phyloP scores from a whole-genome alignment of 2,329 filamentous ascomycete species.

The Seiridium cupressi region DNA sequence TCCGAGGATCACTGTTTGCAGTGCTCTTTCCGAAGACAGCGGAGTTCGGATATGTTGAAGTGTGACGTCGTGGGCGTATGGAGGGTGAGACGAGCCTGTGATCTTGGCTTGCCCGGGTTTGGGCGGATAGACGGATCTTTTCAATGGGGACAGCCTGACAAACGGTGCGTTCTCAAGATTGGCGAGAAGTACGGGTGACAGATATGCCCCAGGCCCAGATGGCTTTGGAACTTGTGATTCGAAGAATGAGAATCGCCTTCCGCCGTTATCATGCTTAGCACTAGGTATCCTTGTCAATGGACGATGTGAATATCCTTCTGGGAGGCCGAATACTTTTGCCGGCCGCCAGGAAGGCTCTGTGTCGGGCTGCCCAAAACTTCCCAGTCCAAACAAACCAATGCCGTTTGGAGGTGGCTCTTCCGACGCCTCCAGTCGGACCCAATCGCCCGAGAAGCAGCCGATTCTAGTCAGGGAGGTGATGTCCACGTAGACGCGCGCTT shows the following conservation, averaged over 20 bases:
- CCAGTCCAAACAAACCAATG: slow-evolving; percentile 65
- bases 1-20: slow-evolving; percentile 83
- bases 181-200: slow-evolving; percentile 82
- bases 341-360: slow-evolving; percentile 72
- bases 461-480: slow-evolving; percentile 82
- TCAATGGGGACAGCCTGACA: slow-evolving; percentile 73
- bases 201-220: slow-evolving; percentile 62
- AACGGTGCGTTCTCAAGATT: slow-evolving; percentile 81
- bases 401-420: slow-evolving; percentile 70
- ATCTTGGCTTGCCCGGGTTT: slow-evolving; percentile 56
- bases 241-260: slow-evolving; percentile 59
- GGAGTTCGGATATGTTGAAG: slow-evolving; percentile 88
- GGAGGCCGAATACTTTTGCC: slow-evolving; percentile 84
- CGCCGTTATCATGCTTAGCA: slow-evolving; percentile 45
- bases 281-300: slow-evolving; percentile 60
- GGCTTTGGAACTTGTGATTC: slow-evolving; percentile 66
- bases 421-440: slow-evolving; percentile 81
- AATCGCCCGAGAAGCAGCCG: slow-evolving; percentile 96
- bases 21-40: slow-evolving; percentile 76
- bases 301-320: slow-evolving; percentile 67
- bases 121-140: slow-evolving; percentile 46
- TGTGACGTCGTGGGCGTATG: slow-evolving; percentile 72
- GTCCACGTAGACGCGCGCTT: slow-evolving; percentile 87
- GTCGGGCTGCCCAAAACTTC: slow-evolving; percentile 63
- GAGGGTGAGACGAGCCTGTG: slow-evolving; percentile 53